Percentiles rank a stretch among this genome's conserved stretches.
phyloP scores from a whole-genome alignment of 768 basidiomycete genomes.

The Suillus luteus region DNA sequence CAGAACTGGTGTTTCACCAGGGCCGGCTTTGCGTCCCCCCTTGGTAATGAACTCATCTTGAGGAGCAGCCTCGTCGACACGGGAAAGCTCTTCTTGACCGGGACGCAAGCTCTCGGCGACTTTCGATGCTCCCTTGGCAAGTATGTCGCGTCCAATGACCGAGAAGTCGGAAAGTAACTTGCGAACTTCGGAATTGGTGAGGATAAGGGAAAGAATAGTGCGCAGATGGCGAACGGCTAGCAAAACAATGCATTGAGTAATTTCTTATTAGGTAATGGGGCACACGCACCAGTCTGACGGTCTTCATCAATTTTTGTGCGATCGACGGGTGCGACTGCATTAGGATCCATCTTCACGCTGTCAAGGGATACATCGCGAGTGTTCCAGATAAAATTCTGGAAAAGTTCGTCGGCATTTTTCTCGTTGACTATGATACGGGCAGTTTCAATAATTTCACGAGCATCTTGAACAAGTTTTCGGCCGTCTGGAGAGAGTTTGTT shows the following conservation, averaged over 20 bases:
- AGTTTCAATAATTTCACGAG: slow-evolving; percentile 79
- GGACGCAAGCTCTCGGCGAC: slow-evolving; percentile 74
- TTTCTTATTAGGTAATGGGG: too few species aligned
- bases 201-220: slow-evolving; percentile 80
- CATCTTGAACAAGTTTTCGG: slow-evolving; percentile 71
- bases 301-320: slow-evolving; percentile 59
- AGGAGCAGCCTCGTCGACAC: slow-evolving; percentile 70
- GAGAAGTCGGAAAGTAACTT: slow-evolving; percentile 83
- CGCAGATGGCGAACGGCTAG: slow-evolving; percentile 83
- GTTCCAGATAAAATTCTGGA: slow-evolving; percentile 90
- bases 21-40: slow-evolving; percentile 42
- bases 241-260: slow-evolving; percentile 17
- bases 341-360: slow-evolving; percentile 45
- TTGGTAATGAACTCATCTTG: slow-evolving; percentile 62
- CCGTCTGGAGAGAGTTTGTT: slow-evolving; percentile 76
- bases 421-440: slow-evolving; percentile 67
- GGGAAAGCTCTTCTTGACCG: slow-evolving; percentile 54
- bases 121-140: slow-evolving; percentile 72
- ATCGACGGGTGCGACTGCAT: slow-evolving; percentile 48
- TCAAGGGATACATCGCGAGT: slow-evolving; percentile 51
- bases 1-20: slow-evolving; percentile 49
- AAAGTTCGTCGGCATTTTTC: slow-evolving; percentile 89
- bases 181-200: slow-evolving; percentile 92
- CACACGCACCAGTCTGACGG: slow-evolving; percentile 54
- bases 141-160: slow-evolving; percentile 79